These are phyloP conservation scores for Gaeumannomyces sp. DNA, from an alignment of 2,329 filamentous ascomycete species.

Conservation along the genomic window DNA sequence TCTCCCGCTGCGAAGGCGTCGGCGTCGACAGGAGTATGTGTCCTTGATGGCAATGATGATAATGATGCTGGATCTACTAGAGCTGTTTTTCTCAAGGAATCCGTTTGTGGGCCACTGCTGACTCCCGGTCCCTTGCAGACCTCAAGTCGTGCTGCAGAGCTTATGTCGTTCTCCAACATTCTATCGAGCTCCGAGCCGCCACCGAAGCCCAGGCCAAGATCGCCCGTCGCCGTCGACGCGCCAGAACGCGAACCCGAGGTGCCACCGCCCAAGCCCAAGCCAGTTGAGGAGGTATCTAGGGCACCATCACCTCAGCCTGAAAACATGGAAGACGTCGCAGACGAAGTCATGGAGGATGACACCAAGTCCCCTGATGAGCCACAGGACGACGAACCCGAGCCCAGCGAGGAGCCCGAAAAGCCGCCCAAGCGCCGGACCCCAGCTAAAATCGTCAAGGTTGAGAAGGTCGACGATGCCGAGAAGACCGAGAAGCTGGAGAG, in stretches of 20 bases:
- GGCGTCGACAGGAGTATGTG: constrained; percentile 31
- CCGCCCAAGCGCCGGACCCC: constrained; percentile 9
- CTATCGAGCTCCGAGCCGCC: constrained; percentile 72
- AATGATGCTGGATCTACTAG: background rate
- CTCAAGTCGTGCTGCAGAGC: constrained; percentile 68
- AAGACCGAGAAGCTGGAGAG: constrained; percentile 14
- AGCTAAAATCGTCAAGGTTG: constrained; percentile 15
- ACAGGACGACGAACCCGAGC: constrained; percentile 4
- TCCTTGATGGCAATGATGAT: constrained; percentile 2
- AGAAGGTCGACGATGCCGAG: constrained; percentile 14
- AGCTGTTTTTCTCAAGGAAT: background rate
- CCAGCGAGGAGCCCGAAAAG: constrained; percentile 15
- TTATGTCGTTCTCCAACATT: constrained; percentile 96
- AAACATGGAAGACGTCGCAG: background rate
- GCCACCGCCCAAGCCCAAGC: constrained; percentile 16
- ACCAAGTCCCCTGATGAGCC: background rate
- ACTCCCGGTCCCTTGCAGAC: constrained; percentile 40
- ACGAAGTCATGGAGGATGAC: background rate
- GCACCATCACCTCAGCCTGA: constrained; percentile 2
- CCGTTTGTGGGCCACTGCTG: constrained; percentile 8
- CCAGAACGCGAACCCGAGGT: constrained; percentile 15
- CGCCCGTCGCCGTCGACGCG: constrained; percentile 26
- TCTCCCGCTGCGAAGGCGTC: constrained; percentile 34
- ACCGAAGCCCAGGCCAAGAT: constrained; percentile 43
- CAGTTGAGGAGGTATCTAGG: constrained; percentile 14